These are phyloP conservation scores for Aquilaria sinensis DNA, from an alignment of 345 rosid species.

Conservation along the genomic window DNA sequence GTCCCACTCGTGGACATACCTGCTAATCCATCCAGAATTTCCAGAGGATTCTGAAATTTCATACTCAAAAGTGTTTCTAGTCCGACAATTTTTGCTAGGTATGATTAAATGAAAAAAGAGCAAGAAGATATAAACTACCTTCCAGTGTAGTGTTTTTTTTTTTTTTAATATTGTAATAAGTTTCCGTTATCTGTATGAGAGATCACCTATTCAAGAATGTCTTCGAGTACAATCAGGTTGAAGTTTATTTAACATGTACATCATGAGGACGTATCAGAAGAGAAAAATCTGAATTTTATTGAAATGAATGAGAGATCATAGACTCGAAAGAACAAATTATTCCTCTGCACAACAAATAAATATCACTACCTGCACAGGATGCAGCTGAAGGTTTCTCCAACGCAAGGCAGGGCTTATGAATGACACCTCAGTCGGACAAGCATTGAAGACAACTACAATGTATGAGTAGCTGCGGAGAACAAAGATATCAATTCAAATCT, in stretches of 20 bases:
- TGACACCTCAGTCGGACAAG: slow-evolving; percentile 54
- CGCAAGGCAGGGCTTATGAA: slow-evolving; percentile 35
- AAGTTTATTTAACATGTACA: not conserved
- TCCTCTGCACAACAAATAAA: not conserved
- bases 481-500: slow-evolving; percentile 8
- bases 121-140: too few relatives aligned
- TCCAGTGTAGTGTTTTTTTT: too few relatives aligned
- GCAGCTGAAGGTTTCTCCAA: slow-evolving; percentile 53
- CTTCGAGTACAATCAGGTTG: not conserved
- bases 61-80: too few relatives aligned
- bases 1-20: too few relatives aligned
- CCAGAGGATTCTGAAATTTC: too few relatives aligned
- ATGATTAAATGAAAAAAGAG: too few relatives aligned
- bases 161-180: too few relatives aligned
- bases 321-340: not conserved
- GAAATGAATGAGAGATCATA: not conserved
- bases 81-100: too few relatives aligned
- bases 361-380: slow-evolving; percentile 65
- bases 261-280: not conserved
- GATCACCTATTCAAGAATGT: too few relatives aligned
- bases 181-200: too few relatives aligned
- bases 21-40: not conserved
- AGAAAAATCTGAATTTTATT: too few relatives aligned
- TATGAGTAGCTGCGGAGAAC: slow-evolving; percentile 47
- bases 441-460: slow-evolving; percentile 65